Evolutionary conservation across 768 basidiomycete genomes (phyloP).

Genomic region (Lactarius evosmus): DNA sequence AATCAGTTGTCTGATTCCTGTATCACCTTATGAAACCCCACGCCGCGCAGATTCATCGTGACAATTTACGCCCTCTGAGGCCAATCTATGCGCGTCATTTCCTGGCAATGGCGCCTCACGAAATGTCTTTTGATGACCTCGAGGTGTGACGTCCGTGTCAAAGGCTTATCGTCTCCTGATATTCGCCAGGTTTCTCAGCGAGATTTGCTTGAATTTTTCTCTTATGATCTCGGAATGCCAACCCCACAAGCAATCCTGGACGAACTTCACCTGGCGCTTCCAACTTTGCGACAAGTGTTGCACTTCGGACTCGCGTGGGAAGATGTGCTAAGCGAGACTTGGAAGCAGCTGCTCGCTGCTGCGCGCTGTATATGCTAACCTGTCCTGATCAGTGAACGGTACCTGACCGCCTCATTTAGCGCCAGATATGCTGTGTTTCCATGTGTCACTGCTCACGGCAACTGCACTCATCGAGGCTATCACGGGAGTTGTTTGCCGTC

Average conservation of each 20-base stretch:
- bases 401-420: constrained; percentile 6
- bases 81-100: constrained; percentile 26
- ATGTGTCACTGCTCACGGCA: constrained; percentile 24
- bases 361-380: constrained; percentile 18
- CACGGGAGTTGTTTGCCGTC: constrained; percentile 3
- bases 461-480: constrained; percentile 24
- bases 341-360: constrained; percentile 21
- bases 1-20: not conserved
- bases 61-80: constrained; percentile 17
- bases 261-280: constrained; percentile 19
- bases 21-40: not conserved
- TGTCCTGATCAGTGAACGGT: not conserved
- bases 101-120: constrained; percentile 23
- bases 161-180: not conserved
- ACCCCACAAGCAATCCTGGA: constrained; percentile 25
- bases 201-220: constrained; percentile 20
- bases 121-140: constrained; percentile 20
- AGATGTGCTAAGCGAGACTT: constrained; percentile 11
- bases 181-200: constrained; percentile 19
- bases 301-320: constrained; percentile 13
- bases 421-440: constrained; percentile 21
- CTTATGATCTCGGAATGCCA: constrained; percentile 20
- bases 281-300: constrained; percentile 16
- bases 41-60: constrained; percentile 22
- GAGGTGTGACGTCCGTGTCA: constrained; percentile 16